phyloP scores from a whole-genome alignment of 352 stramenopile species.

The Plasmopara halstedii region DNA sequence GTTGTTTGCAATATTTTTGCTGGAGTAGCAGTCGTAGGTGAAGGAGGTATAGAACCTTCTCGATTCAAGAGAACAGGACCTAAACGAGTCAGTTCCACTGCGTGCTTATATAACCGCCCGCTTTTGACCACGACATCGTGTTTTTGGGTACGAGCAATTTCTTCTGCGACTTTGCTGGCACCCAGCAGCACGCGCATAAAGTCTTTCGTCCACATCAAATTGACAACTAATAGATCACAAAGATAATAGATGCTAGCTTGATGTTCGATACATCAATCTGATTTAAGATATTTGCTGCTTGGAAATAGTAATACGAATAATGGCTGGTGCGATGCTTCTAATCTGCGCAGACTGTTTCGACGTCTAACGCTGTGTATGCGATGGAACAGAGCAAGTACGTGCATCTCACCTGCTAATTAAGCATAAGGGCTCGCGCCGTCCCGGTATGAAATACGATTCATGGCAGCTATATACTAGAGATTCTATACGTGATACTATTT shows the following conservation, averaged over 20 bases:
- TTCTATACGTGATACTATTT: not conserved
- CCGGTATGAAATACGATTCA: conserved; percentile 24
- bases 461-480: not conserved
- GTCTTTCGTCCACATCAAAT: conserved; percentile 77
- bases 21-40: not conserved
- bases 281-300: too few species aligned
- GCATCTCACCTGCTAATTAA: conserved; percentile 93
- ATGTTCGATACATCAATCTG: conserved; percentile 2
- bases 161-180: conserved; percentile 54
- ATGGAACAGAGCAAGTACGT: conserved; percentile 53
- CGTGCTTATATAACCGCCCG: conserved; percentile 32
- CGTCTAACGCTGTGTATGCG: conserved; percentile 4
- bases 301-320: conserved; percentile 1
- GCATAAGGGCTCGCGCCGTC: conserved; percentile 86
- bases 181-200: conserved; percentile 63
- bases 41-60: not conserved
- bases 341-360: not conserved
- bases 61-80: conserved; percentile 36
- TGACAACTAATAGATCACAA: not conserved
- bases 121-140: conserved; percentile 21
- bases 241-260: conserved; percentile 8
- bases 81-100: conserved; percentile 36
- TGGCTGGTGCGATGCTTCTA: conserved; percentile 16
- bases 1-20: not conserved
- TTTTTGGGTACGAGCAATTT: conserved; percentile 32